Percentiles rank a stretch among this genome's conserved stretches.
Evolutionary conservation across 139 green algal genomes (phyloP).

Genomic region (Edaphochlamys debaryana): DNA sequence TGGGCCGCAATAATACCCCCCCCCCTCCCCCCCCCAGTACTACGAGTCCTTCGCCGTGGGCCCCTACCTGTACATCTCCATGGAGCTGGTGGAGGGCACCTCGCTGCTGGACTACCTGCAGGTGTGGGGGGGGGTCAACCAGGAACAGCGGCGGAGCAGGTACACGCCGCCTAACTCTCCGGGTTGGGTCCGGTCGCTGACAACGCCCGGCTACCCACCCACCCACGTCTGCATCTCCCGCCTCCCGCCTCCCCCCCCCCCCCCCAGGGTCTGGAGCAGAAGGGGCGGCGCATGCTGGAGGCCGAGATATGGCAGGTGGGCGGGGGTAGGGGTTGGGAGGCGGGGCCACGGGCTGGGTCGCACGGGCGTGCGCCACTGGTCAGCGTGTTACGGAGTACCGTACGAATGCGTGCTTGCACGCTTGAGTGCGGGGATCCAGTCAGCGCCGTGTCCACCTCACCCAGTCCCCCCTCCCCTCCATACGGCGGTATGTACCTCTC

Average conservation of each 20-base stretch:
- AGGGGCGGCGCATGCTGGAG: constrained; percentile 53
- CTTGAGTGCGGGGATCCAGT: too few relatives aligned
- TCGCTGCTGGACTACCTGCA: constrained; percentile 58
- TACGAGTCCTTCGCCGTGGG: constrained; percentile 62
- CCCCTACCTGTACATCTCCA: constrained; percentile 61
- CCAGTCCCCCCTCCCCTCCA: background rate
- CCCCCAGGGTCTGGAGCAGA: constrained; percentile 52
- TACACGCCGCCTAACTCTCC: background rate
- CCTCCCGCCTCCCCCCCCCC: too few relatives aligned
- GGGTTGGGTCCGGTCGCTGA: background rate
- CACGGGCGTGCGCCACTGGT: too few relatives aligned
- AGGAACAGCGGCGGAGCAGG: background rate
- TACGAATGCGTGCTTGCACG: too few relatives aligned
- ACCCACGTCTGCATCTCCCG: background rate
- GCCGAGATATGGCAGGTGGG: constrained; percentile 65
- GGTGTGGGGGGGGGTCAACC: background rate
- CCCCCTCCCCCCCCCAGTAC: constrained; percentile 36
- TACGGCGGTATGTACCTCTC: too few relatives aligned
- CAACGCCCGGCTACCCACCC: background rate
- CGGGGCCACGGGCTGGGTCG: too few relatives aligned
- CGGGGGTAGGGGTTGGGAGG: background rate
- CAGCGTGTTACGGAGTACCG: too few relatives aligned
- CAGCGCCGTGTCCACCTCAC: too few relatives aligned
- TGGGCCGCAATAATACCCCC: background rate
- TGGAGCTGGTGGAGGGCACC: constrained; percentile 65